Conservation (phyloP, 1,284 basidiomycete genomes). For the Naganishia liquefaciens region DNA sequence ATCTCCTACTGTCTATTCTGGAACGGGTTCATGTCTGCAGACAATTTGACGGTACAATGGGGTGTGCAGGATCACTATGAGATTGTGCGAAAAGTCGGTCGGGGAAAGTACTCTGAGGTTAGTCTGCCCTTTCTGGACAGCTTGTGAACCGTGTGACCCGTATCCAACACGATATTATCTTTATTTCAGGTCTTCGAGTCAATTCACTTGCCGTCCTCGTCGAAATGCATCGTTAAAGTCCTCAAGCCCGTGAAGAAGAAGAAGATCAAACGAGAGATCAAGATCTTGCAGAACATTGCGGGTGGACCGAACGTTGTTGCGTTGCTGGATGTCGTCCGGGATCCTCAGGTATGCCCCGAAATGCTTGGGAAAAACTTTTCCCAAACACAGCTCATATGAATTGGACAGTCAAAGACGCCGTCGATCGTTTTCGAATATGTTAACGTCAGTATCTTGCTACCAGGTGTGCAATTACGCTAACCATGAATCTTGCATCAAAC, state of each 20-base stretch:
- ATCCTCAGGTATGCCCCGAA: conserved; percentile 58
- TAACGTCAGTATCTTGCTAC: conserved; percentile 56
- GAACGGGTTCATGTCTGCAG: conserved; percentile 51
- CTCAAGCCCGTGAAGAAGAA: conserved; percentile 99
- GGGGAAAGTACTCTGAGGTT: conserved; percentile 95
- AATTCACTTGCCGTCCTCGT: conserved; percentile 85
- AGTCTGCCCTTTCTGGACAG: conserved; percentile 40
- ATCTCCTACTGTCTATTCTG: no score
- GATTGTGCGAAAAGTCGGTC: conserved; percentile 93
- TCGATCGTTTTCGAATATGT: conserved; percentile 98
- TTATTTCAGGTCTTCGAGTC: conserved; percentile 85
- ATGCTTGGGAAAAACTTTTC: background rate
- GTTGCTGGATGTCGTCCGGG: conserved; percentile 91
- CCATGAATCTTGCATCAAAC: background rate
- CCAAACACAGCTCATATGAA: background rate
- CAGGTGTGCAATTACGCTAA: background rate
- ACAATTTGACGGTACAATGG: conserved; percentile 92
- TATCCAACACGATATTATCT: background rate
- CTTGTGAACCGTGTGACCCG: background rate
- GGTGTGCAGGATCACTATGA: conserved; percentile 97
- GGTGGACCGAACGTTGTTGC: conserved; percentile 87
- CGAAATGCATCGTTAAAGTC: conserved; percentile 98
- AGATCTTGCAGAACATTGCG: conserved; percentile 94
- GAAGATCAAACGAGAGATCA: conserved; percentile 99
- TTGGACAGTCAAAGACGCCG: conserved; percentile 81